Evolutionary conservation across 2,329 filamentous ascomycete genomes (phyloP).

Genomic region (Cladosporium velox): DNA sequence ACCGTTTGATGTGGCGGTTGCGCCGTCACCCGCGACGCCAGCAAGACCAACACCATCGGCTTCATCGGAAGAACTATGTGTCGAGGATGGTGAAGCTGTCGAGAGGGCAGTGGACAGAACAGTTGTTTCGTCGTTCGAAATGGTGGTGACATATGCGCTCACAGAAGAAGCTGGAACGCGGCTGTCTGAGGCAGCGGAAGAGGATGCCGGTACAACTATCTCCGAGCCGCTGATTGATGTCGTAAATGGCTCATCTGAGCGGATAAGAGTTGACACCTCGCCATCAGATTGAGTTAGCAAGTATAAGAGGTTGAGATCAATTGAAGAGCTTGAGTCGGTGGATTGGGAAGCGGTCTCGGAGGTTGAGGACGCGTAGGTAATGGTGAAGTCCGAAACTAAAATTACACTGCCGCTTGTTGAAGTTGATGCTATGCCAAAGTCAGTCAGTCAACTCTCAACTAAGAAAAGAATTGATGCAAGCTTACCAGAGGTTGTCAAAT

Average conservation of each 20-base stretch:
- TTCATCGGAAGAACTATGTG: constrained; percentile 11
- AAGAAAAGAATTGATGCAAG: not conserved
- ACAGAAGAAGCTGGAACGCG: not conserved
- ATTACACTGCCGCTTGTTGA: constrained; percentile 25
- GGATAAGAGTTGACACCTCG: constrained; percentile 29
- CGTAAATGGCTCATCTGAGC: constrained; percentile 27
- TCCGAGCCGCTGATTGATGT: constrained; percentile 33
- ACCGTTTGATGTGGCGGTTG: constrained; percentile 2
- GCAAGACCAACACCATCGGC: constrained; percentile 8
- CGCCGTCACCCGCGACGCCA: constrained; percentile 14
- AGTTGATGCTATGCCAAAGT: constrained; percentile 26
- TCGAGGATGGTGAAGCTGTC: not conserved
- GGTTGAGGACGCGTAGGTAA: constrained; percentile 17
- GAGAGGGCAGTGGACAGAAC: constrained; percentile 14
- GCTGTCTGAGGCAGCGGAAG: not conserved
- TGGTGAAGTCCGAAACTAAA: constrained; percentile 28
- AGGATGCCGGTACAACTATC: constrained; percentile 29
- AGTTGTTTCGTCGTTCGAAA: constrained; percentile 6
- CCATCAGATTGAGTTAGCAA: constrained; percentile 33
- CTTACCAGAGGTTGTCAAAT: constrained; percentile 33
- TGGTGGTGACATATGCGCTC: constrained; percentile 12
- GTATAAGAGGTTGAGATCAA: constrained; percentile 24
- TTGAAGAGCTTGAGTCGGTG: constrained; percentile 9
- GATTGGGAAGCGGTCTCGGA: not conserved
- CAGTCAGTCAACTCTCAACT: not conserved